Evolutionary conservation across 495 filamentous ascomycete genomes (phyloP).

Genomic region (Hyaloscypha variabilis): DNA sequence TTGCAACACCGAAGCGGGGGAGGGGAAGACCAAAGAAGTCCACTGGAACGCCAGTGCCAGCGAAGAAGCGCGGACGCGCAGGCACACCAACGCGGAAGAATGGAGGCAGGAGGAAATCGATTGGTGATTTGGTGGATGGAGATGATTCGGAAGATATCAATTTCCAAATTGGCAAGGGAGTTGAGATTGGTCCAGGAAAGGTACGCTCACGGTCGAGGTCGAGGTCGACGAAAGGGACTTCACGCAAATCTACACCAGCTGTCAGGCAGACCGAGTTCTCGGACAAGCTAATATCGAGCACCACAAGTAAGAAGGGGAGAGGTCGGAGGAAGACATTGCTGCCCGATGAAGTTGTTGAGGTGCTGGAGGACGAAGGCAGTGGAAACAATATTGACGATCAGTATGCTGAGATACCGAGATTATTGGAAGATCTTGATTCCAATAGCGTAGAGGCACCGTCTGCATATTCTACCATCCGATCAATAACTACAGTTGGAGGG

Average conservation of each 20-base stretch:
- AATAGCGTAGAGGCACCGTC: conserved; percentile 13
- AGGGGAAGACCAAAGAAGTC: conserved; percentile 33
- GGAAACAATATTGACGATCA: conserved; percentile 9
- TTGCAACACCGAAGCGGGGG: conserved; percentile 26
- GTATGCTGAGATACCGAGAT: conserved; percentile 14
- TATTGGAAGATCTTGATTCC: neutral
- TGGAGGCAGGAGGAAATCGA: conserved; percentile 40
- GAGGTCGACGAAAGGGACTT: conserved; percentile 24
- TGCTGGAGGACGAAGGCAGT: conserved; percentile 24
- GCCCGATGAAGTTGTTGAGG: conserved; percentile 33
- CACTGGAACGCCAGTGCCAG: conserved; percentile 40
- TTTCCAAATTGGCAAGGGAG: conserved; percentile 23
- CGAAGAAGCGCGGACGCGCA: conserved; percentile 25
- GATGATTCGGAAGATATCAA: conserved; percentile 24
- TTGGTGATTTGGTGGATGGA: conserved; percentile 26
- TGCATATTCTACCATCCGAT: conserved; percentile 28
- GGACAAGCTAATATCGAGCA: conserved; percentile 12
- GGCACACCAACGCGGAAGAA: conserved; percentile 42
- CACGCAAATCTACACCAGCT: conserved; percentile 19
- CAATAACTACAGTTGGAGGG: conserved; percentile 18
- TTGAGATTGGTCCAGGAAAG: conserved; percentile 25
- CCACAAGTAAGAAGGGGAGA: conserved; percentile 20
- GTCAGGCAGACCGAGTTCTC: neutral
- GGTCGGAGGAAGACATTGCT: conserved; percentile 27
- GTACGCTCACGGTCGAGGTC: conserved; percentile 25